Evolutionary conservation across 768 basidiomycete species (phyloP).

Genomic region (Rhodotorula sphaerocarpa): DNA sequence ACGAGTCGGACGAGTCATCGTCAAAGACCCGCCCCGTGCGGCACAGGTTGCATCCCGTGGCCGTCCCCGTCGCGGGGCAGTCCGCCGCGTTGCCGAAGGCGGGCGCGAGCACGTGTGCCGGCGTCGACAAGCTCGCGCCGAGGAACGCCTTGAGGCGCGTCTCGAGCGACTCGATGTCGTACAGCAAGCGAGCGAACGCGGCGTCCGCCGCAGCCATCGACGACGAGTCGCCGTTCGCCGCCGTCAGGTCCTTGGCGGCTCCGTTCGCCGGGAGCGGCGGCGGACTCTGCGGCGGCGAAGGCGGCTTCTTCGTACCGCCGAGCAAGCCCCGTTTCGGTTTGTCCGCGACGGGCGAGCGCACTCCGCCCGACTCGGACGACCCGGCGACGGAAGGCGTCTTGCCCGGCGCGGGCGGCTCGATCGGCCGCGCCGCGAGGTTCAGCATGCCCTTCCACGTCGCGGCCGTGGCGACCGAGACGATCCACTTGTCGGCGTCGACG

Average conservation of each 20-base stretch:
- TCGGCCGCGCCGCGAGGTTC: slow-evolving; percentile 13
- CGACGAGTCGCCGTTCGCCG: neutral
- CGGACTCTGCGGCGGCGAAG: slow-evolving; percentile 31
- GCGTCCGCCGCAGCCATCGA: slow-evolving; percentile 8
- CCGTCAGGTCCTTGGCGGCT: neutral
- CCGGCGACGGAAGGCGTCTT: neutral
- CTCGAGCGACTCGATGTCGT: slow-evolving; percentile 33
- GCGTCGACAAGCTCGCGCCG: slow-evolving; percentile 11
- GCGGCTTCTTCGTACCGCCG: slow-evolving; percentile 21
- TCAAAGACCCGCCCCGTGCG: slow-evolving; percentile 32
- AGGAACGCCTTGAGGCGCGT: slow-evolving; percentile 22
- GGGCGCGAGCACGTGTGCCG: slow-evolving; percentile 12
- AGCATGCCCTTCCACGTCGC: slow-evolving; percentile 40
- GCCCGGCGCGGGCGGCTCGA: neutral
- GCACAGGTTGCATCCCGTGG: slow-evolving; percentile 31
- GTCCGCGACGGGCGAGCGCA: too few relatives aligned
- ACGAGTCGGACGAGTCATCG: slow-evolving; percentile 33
- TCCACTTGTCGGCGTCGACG: slow-evolving; percentile 36
- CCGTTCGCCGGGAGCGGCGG: slow-evolving; percentile 6
- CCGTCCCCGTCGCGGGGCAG: slow-evolving; percentile 3
- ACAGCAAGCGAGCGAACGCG: slow-evolving; percentile 30
- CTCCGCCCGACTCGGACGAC: neutral
- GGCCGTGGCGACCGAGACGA: slow-evolving; percentile 33
- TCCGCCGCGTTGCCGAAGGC: neutral
- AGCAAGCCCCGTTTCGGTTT: slow-evolving; percentile 3